phyloP scores from a whole-genome alignment of 1,284 basidiomycete genomes.

The Laetiporus sulphureus region DNA sequence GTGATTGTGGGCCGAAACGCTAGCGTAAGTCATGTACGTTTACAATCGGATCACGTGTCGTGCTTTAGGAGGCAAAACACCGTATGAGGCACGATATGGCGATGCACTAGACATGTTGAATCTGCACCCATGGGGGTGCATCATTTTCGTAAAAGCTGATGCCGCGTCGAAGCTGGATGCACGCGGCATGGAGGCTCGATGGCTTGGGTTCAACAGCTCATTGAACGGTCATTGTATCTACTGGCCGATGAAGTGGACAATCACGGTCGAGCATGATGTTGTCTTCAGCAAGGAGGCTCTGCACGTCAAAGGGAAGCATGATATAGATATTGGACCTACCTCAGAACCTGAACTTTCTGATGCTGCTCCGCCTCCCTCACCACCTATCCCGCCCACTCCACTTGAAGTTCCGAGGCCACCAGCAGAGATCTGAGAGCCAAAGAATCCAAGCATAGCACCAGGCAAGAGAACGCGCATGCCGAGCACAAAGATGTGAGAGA shows the following conservation, averaged over 20 bases:
- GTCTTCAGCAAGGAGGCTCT: not conserved
- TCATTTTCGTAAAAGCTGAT: not conserved
- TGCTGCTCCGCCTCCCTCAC: not conserved
- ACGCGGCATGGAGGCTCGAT: conserved; percentile 13
- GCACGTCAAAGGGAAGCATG: not conserved
- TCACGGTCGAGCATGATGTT: conserved; percentile 30
- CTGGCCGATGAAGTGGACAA: conserved; percentile 23
- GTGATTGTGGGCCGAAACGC: conserved; percentile 34
- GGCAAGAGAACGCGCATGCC: not conserved
- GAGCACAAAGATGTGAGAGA: not conserved
- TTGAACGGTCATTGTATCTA: conserved; percentile 29
- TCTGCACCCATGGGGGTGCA: not conserved
- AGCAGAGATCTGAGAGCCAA: not conserved
- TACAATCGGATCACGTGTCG: conserved; percentile 24
- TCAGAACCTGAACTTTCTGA: not conserved
- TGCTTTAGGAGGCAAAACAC: conserved; percentile 4
- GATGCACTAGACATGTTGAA: not conserved
- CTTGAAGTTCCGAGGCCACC: not conserved
- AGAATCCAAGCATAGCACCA: not conserved
- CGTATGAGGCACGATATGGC: not conserved
- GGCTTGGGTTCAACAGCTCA: conserved; percentile 25
- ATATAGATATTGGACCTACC: not conserved
- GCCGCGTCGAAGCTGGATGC: not conserved
- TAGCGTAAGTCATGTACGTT: conserved; percentile 26
- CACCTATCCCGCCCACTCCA: not conserved